Evolutionary conservation across 2,329 filamentous ascomycete species (phyloP).

Genomic region (Exophiala phaeomuriformis): DNA sequence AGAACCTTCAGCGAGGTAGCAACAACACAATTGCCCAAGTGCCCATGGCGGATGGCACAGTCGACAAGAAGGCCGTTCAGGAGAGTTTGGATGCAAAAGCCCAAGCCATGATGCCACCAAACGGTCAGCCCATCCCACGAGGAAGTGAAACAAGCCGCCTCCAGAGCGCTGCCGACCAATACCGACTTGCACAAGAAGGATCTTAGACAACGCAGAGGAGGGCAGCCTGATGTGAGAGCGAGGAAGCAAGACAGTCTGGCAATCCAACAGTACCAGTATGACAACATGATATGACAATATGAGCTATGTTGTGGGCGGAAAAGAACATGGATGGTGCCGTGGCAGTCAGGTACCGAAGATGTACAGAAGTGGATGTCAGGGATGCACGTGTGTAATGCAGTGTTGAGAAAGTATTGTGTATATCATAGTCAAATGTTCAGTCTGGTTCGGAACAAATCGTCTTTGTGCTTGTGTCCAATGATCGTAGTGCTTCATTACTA

Average conservation of each 20-base stretch:
- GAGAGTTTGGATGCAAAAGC: background rate
- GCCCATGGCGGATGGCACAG: background rate
- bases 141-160: background rate
- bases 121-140: background rate
- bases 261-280: no score
- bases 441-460: no score
- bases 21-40: background rate
- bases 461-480: no score
- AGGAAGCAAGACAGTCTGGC: background rate
- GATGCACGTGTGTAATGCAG: no score
- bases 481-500: no score
- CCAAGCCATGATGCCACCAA: background rate
- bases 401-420: no score
- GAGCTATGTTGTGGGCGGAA: no score
- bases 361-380: no score
- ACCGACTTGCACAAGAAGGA: background rate
- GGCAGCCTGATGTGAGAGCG: background rate
- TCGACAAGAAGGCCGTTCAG: background rate
- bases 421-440: no score
- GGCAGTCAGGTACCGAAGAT: no score
- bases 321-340: no score
- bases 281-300: no score
- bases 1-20: background rate
- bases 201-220: background rate
- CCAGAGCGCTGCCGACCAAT: background rate